Evolutionary conservation across 495 filamentous ascomycete genomes (phyloP).

Genomic region (Antarctomyces pellizariae): DNA sequence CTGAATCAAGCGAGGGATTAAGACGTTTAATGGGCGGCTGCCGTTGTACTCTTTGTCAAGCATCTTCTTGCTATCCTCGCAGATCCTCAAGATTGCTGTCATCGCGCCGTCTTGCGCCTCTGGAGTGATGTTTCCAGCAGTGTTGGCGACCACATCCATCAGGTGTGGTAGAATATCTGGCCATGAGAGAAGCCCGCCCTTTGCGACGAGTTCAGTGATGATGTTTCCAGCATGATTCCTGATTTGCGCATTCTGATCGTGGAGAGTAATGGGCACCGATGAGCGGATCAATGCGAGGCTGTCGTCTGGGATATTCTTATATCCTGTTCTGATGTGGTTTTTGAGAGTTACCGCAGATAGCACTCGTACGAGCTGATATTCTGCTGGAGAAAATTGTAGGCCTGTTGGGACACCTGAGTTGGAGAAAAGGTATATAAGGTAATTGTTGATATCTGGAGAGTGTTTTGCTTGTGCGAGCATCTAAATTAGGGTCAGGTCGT

Average conservation of each 20-base stretch:
- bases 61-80: constrained; percentile 78
- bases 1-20: constrained; percentile 77
- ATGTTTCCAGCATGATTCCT: constrained; percentile 78
- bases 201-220: constrained; percentile 77
- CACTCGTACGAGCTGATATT: constrained; percentile 56
- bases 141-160: constrained; percentile 48
- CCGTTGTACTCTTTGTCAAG: constrained; percentile 71
- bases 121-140: constrained; percentile 35
- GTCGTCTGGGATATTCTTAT: constrained; percentile 42
- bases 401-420: constrained; percentile 34
- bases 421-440: constrained; percentile 76
- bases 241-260: constrained; percentile 62
- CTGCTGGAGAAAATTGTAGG: constrained; percentile 26
- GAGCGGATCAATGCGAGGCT: constrained; percentile 57
- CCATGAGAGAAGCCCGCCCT: constrained; percentile 75
- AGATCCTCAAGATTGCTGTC: constrained; percentile 80
- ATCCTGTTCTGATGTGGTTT: constrained; percentile 57
- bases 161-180: constrained; percentile 71
- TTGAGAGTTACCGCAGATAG: constrained; percentile 87
- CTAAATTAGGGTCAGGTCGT: constrained; percentile 22
- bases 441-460: constrained; percentile 90
- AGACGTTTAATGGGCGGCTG: constrained; percentile 62
- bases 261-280: constrained; percentile 50
- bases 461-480: constrained; percentile 83
- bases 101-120: constrained; percentile 82